Evolutionary conservation across 805 yeast species (phyloP).

Genomic region (Ogataea nonfermentans): DNA sequence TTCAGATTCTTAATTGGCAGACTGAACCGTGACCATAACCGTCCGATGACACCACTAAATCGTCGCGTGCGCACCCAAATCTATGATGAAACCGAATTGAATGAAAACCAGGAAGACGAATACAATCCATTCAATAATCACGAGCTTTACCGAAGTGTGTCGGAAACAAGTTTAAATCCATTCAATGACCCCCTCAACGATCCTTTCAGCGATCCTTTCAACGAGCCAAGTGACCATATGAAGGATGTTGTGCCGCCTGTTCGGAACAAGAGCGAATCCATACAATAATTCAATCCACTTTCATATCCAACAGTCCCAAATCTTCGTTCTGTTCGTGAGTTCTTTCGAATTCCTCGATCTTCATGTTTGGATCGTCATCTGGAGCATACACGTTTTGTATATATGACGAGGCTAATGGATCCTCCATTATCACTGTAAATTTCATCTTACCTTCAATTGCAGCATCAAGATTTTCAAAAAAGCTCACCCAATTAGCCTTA

Average conservation of each 20-base stretch:
- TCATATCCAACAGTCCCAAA: slow-evolving; percentile 69
- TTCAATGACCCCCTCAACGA: slow-evolving; percentile 20
- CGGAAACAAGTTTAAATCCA: slow-evolving; percentile 30
- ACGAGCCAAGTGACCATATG: not conserved
- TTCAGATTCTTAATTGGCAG: slow-evolving; percentile 40
- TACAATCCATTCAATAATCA: slow-evolving; percentile 24
- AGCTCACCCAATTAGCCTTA: slow-evolving; percentile 76
- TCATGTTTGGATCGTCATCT: slow-evolving; percentile 95
- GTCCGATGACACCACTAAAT: slow-evolving; percentile 2
- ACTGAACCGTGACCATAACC: not conserved
- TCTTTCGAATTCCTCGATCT: slow-evolving; percentile 85
- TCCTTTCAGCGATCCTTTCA: slow-evolving; percentile 8
- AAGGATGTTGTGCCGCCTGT: slow-evolving; percentile 2
- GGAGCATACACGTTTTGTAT: slow-evolving; percentile 99
- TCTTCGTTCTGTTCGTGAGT: slow-evolving; percentile 87
- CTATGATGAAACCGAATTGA: slow-evolving; percentile 3
- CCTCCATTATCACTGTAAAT: slow-evolving; percentile 87
- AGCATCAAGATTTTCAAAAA: slow-evolving; percentile 68
- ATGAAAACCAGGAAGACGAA: slow-evolving; percentile 14
- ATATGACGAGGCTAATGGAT: slow-evolving; percentile 93
- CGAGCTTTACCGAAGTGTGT: slow-evolving; percentile 26
- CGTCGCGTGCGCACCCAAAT: slow-evolving; percentile 5
- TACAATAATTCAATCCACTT: slow-evolving; percentile 12
- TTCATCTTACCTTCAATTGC: slow-evolving; percentile 80
- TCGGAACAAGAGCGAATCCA: not conserved